Base-by-base conservation (phyloP, 148 eudicot genomes). In the Silene uniflora region DNA sequence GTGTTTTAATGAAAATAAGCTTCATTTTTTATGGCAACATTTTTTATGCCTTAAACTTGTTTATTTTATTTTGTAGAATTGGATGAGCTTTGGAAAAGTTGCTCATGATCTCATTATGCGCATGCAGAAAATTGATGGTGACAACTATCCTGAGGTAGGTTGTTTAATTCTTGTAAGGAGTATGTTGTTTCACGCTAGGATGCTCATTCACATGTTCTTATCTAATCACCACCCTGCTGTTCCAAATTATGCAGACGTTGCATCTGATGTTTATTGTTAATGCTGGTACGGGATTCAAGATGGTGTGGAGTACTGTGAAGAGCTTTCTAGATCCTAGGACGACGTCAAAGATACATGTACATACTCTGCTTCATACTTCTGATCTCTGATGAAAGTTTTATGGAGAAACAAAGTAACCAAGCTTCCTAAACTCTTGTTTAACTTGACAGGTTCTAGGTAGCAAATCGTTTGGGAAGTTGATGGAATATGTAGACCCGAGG, bases 81-180 rank as follows among this genome's bases (percentile, higher is more conserved):
- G 97, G 98, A 88, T 90, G 98, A 91, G 83, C 80, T 90, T 94
- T 81, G 93, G 98, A 35, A 94, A 91, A 88, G 86, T 89, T 76
- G 98, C 93, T 46, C 92, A 83, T 80, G 97, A 94, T 83, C 86
- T 94, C 78, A 89, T 92, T 3, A 85, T 89, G 93, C 91, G 93
- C 73, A 94, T 94, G 85, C 98, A 91, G 74, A 94, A 89, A 77
- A 87, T 94, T 78, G 98, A 94, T 55, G 96, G 93, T 60, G 97
- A 90, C 75, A 91, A 94, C 85, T 91, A 94, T 78, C 98, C 98
- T 62, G 98, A 94, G 96, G 98, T 94, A 76, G 64, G 46, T 60
- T 60, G 61, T 22, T 62, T 21, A 74, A 19, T 69, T 78, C 5
- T 59, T 62, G 19, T 76, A 6, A 19, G 18, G 62, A 25, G 7